Conservation (phyloP, 805 yeast genomes). For the Helenozyma rhizophorensis region DNA sequence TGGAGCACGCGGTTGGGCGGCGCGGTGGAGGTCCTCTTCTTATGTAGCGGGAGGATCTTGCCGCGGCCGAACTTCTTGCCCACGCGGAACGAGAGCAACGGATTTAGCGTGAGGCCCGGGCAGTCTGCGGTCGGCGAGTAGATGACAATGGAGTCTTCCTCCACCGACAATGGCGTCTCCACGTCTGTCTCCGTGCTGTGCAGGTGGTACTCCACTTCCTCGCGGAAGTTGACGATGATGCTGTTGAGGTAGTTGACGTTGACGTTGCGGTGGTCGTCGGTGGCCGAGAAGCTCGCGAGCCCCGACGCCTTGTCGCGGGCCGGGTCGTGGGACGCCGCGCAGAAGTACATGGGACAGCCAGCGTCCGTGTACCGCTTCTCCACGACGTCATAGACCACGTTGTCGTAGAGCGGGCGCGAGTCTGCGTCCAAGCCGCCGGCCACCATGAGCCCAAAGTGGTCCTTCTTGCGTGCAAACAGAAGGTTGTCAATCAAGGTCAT, state of each 20-base stretch:
- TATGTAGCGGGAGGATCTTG: constrained; percentile 27
- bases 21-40: constrained; percentile 11
- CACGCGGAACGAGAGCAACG: constrained; percentile 31
- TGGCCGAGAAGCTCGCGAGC: constrained; percentile 7
- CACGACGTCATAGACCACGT: constrained; percentile 43
- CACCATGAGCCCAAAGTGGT: constrained; percentile 47
- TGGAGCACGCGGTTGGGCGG: constrained; percentile 4
- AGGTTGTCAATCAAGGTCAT: constrained; percentile 39
- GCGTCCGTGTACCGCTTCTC: constrained; percentile 29
- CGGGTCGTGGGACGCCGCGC: constrained; percentile 6
- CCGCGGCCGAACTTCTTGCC: constrained; percentile 31
- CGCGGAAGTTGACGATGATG: constrained; percentile 29
- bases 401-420: constrained; percentile 27
- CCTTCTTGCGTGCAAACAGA: constrained; percentile 30
- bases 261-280: constrained; percentile 17
- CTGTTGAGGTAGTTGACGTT: constrained; percentile 31
- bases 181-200: background rate
- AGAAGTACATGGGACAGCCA: constrained; percentile 11
- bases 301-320: constrained; percentile 12
- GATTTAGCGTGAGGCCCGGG: constrained; percentile 18
- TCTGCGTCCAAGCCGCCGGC: constrained; percentile 48
- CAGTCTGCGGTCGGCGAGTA: constrained; percentile 26
- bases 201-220: constrained; percentile 15
- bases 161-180: background rate
- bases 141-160: constrained; percentile 27